Evolutionary conservation across 805 yeast genomes (phyloP).

Genomic region (Suhomyces vadensis): DNA sequence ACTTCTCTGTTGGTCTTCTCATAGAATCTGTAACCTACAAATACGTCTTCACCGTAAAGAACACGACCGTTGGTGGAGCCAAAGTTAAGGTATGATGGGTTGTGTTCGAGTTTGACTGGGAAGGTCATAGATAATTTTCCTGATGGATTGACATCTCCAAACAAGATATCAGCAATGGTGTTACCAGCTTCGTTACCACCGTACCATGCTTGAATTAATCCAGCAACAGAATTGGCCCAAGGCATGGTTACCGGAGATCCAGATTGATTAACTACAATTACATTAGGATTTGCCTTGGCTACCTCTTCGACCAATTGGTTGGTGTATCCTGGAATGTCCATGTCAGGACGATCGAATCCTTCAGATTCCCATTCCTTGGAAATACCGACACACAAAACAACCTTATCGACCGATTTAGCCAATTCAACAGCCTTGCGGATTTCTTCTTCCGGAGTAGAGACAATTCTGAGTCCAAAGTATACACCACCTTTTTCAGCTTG

Average conservation of each 20-base stretch:
- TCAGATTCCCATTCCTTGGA: slow-evolving; percentile 60
- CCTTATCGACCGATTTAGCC: slow-evolving; percentile 55
- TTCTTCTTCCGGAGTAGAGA: slow-evolving; percentile 22
- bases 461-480: slow-evolving; percentile 24
- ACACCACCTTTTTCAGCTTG: slow-evolving; percentile 25
- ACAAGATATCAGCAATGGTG: slow-evolving; percentile 59
- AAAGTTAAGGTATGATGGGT: slow-evolving; percentile 57
- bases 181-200: slow-evolving; percentile 62
- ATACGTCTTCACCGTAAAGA: slow-evolving; percentile 65
- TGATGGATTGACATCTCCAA: slow-evolving; percentile 60
- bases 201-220: slow-evolving; percentile 54
- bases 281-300: slow-evolving; percentile 48
- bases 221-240: slow-evolving; percentile 44
- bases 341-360: slow-evolving; percentile 53
- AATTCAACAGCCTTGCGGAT: slow-evolving; percentile 43
- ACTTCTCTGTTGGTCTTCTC: slow-evolving; percentile 51
- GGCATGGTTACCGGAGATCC: slow-evolving; percentile 66
- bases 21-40: slow-evolving; percentile 62
- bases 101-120: slow-evolving; percentile 53
- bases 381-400: slow-evolving; percentile 52
- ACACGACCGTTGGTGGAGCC: slow-evolving; percentile 53
- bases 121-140: slow-evolving; percentile 59
- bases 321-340: slow-evolving; percentile 53
- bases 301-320: slow-evolving; percentile 48
- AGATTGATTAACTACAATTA: slow-evolving; percentile 55